Evolutionary conservation across 768 basidiomycete species (phyloP).

Genomic region (Tricholomella constricta): DNA sequence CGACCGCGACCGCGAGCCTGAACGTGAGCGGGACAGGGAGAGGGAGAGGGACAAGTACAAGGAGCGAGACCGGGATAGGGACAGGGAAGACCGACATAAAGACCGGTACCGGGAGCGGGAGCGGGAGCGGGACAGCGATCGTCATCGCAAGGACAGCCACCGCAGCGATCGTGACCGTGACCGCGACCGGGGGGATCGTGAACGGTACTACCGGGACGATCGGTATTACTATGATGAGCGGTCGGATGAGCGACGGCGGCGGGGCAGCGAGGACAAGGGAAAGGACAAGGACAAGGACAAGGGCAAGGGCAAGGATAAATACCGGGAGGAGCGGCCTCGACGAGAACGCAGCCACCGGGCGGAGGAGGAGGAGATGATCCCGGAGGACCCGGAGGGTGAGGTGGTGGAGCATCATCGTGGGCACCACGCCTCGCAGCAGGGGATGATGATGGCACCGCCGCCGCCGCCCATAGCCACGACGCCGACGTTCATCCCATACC

Average conservation of each 20-base stretch:
- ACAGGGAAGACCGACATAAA: background rate
- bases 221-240: too few relatives aligned
- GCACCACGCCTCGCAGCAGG: too few relatives aligned
- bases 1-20: background rate
- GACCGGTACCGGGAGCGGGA: background rate
- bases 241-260: too few relatives aligned
- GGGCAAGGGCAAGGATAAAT: too few relatives aligned
- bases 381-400: background rate
- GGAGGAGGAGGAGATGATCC: background rate
- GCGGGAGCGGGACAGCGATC: background rate
- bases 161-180: background rate
- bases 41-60: background rate
- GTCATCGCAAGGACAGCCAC: too few relatives aligned
- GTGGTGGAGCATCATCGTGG: too few relatives aligned
- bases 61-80: background rate
- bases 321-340: too few relatives aligned
- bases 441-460: background rate
- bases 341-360: background rate
- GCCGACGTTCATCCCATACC: slow-evolving; percentile 19
- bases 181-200: too few relatives aligned
- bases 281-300: background rate
- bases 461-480: slow-evolving; percentile 5
- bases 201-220: background rate
- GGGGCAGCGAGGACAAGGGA: background rate
- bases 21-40: background rate